Evolutionary conservation across 352 stramenopile genomes (phyloP).

Genomic region (Phytopythium aichiense): DNA sequence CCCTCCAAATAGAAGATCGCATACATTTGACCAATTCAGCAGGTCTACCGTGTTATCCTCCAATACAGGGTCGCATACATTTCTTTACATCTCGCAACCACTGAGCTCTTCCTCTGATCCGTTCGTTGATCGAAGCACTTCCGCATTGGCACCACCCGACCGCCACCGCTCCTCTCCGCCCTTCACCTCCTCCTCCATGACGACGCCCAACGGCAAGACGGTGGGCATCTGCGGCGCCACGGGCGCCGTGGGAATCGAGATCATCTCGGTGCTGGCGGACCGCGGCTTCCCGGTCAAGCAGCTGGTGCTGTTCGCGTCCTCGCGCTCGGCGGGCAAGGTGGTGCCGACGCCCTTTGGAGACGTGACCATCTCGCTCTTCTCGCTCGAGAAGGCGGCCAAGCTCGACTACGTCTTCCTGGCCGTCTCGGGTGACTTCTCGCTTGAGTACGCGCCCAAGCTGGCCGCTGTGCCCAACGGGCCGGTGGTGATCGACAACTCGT

Average conservation of each 20-base stretch:
- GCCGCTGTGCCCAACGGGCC: slow-evolving; percentile 69
- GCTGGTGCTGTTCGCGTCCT: slow-evolving; percentile 95
- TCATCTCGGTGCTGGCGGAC: slow-evolving; percentile 87
- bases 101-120: not conserved
- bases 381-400: slow-evolving; percentile 86
- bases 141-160: not conserved
- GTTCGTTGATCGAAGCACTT: not conserved
- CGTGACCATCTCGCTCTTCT: slow-evolving; percentile 95
- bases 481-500: slow-evolving; percentile 99
- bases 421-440: slow-evolving; percentile 95
- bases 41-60: not conserved
- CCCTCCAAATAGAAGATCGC: not conserved
- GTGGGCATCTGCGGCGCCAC: slow-evolving; percentile 83
- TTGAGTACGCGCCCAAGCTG: slow-evolving; percentile 94
- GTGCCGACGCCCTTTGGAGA: slow-evolving; percentile 90
- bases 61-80: slow-evolving; percentile 3
- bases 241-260: slow-evolving; percentile 96
- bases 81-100: not conserved
- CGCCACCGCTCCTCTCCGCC: too few species aligned
- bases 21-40: not conserved
- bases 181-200: slow-evolving; percentile 21
- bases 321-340: slow-evolving; percentile 90
- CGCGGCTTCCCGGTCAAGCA: slow-evolving; percentile 88
- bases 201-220: slow-evolving; percentile 52
- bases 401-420: slow-evolving; percentile 97